Evolutionary conservation across 2,329 filamentous ascomycete species (phyloP).

Genomic region (Biscogniauxia sp.): DNA sequence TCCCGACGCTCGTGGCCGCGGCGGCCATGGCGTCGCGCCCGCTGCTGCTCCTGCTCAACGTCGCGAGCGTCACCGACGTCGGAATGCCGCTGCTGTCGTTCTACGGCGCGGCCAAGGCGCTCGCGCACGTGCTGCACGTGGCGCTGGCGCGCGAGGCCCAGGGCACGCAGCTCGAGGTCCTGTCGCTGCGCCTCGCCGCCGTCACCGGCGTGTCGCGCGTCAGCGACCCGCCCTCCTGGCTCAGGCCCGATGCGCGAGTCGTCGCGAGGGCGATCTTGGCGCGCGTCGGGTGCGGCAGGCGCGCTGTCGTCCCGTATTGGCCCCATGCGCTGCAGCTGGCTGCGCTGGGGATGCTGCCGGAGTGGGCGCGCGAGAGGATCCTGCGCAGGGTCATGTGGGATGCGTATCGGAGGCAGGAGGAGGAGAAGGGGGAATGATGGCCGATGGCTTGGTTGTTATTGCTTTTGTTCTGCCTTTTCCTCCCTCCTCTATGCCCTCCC

Average conservation of each 20-base stretch:
- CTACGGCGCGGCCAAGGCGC: constrained; percentile 21
- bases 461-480: no score
- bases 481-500: no score
- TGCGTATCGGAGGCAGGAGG: constrained; percentile 7
- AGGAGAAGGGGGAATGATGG: constrained; percentile 3
- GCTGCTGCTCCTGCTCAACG: constrained; percentile 18
- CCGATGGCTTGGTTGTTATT: no score
- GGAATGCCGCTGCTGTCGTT: constrained; percentile 22
- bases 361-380: constrained; percentile 2
- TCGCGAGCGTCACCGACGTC: constrained; percentile 18
- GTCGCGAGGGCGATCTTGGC: constrained; percentile 19
- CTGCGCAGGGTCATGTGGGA: constrained; percentile 11
- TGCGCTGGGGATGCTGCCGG: constrained; percentile 4
- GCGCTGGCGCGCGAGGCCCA: constrained; percentile 37
- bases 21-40: constrained; percentile 22
- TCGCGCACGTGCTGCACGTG: constrained; percentile 12
- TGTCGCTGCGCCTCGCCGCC: constrained; percentile 19
- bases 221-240: constrained; percentile 8
- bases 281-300: constrained; percentile 16
- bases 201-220: constrained; percentile 15
- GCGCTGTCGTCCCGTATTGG: constrained; percentile 21
- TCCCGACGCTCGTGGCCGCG: constrained; percentile 18
- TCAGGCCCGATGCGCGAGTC: constrained; percentile 15
- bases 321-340: constrained; percentile 19
- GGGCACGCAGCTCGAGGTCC: constrained; percentile 7